Evolutionary conservation across 2,329 filamentous ascomycete genomes (phyloP).

Genomic region (Xylaria sp.): DNA sequence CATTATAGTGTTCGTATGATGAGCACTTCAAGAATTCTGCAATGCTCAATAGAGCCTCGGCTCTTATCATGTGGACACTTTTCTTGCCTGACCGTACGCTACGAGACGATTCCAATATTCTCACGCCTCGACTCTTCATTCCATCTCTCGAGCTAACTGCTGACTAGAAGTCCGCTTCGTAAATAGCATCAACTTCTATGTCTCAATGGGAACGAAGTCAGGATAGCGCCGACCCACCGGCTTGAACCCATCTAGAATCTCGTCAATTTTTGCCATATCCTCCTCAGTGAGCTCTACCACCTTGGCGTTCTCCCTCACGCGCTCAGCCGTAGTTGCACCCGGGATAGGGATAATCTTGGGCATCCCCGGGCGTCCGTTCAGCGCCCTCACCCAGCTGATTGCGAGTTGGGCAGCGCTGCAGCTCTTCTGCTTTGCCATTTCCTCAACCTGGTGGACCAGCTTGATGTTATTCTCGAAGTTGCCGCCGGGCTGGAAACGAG

Average conservation of each 20-base stretch:
- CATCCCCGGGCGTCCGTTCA: slow-evolving; percentile 58
- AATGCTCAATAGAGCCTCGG: slow-evolving; percentile 42
- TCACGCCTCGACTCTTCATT: not conserved
- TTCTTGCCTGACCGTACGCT: slow-evolving; percentile 42
- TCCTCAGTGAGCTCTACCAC: slow-evolving; percentile 54
- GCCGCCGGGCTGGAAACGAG: slow-evolving; percentile 64
- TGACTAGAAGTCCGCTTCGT: not conserved
- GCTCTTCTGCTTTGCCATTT: slow-evolving; percentile 63
- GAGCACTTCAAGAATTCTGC: slow-evolving; percentile 45
- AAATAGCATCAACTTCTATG: slow-evolving; percentile 35
- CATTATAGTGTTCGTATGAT: slow-evolving; percentile 32
- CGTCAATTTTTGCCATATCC: slow-evolving; percentile 58
- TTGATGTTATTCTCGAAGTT: slow-evolving; percentile 69
- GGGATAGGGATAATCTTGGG: slow-evolving; percentile 69
- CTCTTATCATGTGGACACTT: slow-evolving; percentile 39
- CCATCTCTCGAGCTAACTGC: not conserved
- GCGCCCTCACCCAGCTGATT: slow-evolving; percentile 64
- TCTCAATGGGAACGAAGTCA: slow-evolving; percentile 43
- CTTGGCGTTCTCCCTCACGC: slow-evolving; percentile 66
- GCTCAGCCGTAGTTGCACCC: slow-evolving; percentile 61
- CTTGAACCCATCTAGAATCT: slow-evolving; percentile 54
- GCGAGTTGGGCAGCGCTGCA: slow-evolving; percentile 69
- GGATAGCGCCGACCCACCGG: slow-evolving; percentile 57
- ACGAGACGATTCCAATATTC: slow-evolving; percentile 1
- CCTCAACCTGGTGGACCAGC: slow-evolving; percentile 62